phyloP scores from a whole-genome alignment of 2,329 filamentous ascomycete species.

The Aspergillus bombycis region DNA sequence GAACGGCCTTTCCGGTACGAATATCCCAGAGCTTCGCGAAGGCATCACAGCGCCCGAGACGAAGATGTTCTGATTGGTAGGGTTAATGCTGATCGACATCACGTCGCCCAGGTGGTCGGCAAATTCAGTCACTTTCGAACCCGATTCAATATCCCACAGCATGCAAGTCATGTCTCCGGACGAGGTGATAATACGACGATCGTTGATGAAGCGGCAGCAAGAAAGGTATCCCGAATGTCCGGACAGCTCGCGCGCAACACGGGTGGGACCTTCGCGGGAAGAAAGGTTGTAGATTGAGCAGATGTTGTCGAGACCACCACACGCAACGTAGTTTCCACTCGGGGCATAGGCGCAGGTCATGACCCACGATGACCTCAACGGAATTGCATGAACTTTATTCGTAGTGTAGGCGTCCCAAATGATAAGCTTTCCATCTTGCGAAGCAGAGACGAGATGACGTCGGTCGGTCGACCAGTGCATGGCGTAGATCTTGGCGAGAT shows the following conservation, averaged over 20 bases:
- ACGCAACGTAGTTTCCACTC: conserved; percentile 97
- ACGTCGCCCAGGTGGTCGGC: conserved; percentile 98
- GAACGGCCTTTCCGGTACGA: conserved; percentile 93
- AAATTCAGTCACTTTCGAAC: conserved; percentile 95
- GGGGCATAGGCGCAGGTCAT: conserved; percentile 99
- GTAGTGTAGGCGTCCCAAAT: conserved; percentile 99
- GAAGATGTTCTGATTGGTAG: conserved; percentile 98
- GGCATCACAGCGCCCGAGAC: conserved; percentile 99
- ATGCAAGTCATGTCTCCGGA: conserved; percentile 99
- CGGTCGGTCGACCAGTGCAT: conserved; percentile 99
- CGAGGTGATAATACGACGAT: conserved; percentile 94
- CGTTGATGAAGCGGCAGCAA: conserved; percentile 98
- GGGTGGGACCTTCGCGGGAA: conserved; percentile 92
- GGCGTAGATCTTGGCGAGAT: conserved; percentile 98
- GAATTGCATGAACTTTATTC: conserved; percentile 99
- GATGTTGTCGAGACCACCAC: conserved; percentile 98
- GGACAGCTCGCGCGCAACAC: conserved; percentile 91
- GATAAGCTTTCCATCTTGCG: conserved; percentile 98
- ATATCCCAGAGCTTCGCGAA: conserved; percentile 99
- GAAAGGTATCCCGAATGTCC: conserved; percentile 97
- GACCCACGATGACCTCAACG: conserved; percentile 96
- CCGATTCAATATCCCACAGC: conserved; percentile 99
- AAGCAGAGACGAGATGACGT: conserved; percentile 94
- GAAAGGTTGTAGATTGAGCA: conserved; percentile 99
- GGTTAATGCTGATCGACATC: conserved; percentile 99